Percentiles rank a stretch among this genome's conserved stretches.
phyloP scores from a whole-genome alignment of 345 rosid genomes.

The Diplotaxis tenuifolia region DNA sequence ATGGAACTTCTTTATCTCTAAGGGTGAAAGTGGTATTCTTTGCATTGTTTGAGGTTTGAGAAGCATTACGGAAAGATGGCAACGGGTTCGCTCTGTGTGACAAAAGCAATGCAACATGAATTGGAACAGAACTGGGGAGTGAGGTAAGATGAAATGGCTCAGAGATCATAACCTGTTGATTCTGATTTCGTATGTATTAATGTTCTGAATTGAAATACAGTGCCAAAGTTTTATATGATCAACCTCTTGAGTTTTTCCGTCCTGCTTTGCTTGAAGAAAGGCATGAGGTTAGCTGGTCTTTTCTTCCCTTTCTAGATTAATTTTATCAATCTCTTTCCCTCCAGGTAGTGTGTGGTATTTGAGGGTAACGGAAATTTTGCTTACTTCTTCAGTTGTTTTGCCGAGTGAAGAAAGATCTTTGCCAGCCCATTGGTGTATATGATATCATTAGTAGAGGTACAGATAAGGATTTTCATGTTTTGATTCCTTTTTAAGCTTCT shows the following conservation, averaged over 20 bases:
- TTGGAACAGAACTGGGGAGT: conserved; percentile 95
- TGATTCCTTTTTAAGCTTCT: conserved; percentile 11
- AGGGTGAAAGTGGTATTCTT: background rate
- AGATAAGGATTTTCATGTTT: conserved; percentile 1
- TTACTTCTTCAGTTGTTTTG: conserved; percentile 61
- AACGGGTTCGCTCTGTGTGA: conserved; percentile 81
- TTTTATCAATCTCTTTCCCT: background rate
- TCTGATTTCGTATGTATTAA: background rate
- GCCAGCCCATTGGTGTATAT: conserved; percentile 49
- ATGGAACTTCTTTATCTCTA: background rate
- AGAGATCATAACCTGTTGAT: conserved; percentile 23
- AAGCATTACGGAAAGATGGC: conserved; percentile 84
- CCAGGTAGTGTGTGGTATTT: background rate
- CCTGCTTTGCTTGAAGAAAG: conserved; percentile 74
- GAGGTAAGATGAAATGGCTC: conserved; percentile 52
- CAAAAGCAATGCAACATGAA: conserved; percentile 96
- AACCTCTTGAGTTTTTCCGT: conserved; percentile 89
- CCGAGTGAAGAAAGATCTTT: conserved; percentile 60
- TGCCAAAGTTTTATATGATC: conserved; percentile 84
- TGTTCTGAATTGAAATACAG: conserved; percentile 40
- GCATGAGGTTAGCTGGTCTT: conserved; percentile 59
- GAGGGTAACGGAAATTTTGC: background rate
- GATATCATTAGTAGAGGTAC: conserved; percentile 68
- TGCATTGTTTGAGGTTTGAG: conserved; percentile 62
- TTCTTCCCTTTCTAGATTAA: conserved; percentile 8